phyloP scores from a whole-genome alignment of 2,329 filamentous ascomycete genomes.

The Pyrenochaeta sp. region DNA sequence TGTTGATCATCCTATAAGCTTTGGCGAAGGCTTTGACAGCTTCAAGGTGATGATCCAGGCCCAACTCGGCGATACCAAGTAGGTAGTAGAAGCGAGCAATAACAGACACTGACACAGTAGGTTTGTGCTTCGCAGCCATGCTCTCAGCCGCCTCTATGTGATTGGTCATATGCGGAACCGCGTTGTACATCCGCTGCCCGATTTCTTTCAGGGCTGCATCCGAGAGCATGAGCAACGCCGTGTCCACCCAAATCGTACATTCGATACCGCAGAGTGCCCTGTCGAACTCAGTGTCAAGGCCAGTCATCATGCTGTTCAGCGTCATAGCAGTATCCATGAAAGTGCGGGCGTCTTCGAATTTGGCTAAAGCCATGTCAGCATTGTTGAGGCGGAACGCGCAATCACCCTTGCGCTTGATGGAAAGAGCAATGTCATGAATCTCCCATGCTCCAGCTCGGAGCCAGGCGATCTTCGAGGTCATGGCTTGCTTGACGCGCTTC shows the following conservation, averaged over 20 bases:
- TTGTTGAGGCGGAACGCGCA: constrained; percentile 1
- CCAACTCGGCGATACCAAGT: constrained; percentile 10
- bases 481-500: not conserved
- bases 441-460: constrained; percentile 9
- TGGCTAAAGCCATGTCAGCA: constrained; percentile 3
- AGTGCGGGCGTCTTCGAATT: constrained; percentile 3
- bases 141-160: not conserved
- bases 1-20: not conserved
- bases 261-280: not conserved
- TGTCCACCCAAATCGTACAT: not conserved
- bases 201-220: not conserved
- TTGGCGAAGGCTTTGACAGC: constrained; percentile 7
- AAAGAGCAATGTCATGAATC: constrained; percentile 6
- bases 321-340: constrained; percentile 1
- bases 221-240: not conserved
- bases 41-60: constrained; percentile 7
- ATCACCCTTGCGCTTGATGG: constrained; percentile 10
- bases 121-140: not conserved
- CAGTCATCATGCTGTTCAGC: constrained; percentile 3
- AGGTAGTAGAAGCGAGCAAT: constrained; percentile 8
- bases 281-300: not conserved
- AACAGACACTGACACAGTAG: not conserved
- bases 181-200: not conserved
- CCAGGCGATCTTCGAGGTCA: constrained; percentile 10
- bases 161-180: not conserved